Conservation (phyloP, 2,329 filamentous ascomycete genomes). For the Pseudogymnoascus sp. region DNA sequence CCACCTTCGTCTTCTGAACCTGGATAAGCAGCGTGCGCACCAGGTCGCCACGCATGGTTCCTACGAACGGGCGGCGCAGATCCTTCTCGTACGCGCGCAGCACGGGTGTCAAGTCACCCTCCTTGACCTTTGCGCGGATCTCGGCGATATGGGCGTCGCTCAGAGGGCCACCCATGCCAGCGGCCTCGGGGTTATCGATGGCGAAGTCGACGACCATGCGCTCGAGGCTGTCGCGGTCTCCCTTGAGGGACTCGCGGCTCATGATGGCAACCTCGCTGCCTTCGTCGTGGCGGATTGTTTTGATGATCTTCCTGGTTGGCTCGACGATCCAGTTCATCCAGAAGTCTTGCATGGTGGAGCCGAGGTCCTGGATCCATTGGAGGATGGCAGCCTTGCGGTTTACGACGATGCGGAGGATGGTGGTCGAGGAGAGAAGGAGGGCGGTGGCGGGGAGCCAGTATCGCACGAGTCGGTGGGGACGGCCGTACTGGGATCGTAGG, state of each 20-base stretch:
- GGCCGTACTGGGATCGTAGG: constrained; percentile 58
- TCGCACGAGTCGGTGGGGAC: constrained; percentile 64
- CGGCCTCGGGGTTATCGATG: constrained; percentile 63
- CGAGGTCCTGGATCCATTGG: constrained; percentile 71
- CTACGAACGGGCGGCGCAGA: constrained; percentile 69
- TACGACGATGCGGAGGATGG: constrained; percentile 69
- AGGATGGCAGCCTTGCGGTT: constrained; percentile 69
- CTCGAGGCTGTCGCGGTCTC: constrained; percentile 84
- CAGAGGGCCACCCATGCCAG: constrained; percentile 41
- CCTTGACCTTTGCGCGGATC: constrained; percentile 70
- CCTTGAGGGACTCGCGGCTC: constrained; percentile 84
- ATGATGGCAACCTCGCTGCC: constrained; percentile 93
- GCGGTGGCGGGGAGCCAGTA: constrained; percentile 78
- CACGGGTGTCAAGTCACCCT: constrained; percentile 89
- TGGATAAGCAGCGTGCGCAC: constrained; percentile 88
- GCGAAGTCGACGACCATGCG: constrained; percentile 98
- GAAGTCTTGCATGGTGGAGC: constrained; percentile 74
- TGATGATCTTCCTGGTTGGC: constrained; percentile 71
- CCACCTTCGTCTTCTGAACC: constrained; percentile 97
- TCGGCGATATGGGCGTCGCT: constrained; percentile 62
- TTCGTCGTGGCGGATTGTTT: constrained; percentile 87
- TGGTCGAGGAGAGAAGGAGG: constrained; percentile 74
- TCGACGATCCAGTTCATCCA: constrained; percentile 96
- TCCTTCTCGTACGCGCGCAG: constrained; percentile 87
- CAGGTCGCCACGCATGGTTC: constrained; percentile 77